A percentile compares a stretch with the other conserved stretches of the same genome.
Evolutionary conservation across 2,329 filamentous ascomycete species (phyloP).

Genomic region (Hymenoscyphus albidus): DNA sequence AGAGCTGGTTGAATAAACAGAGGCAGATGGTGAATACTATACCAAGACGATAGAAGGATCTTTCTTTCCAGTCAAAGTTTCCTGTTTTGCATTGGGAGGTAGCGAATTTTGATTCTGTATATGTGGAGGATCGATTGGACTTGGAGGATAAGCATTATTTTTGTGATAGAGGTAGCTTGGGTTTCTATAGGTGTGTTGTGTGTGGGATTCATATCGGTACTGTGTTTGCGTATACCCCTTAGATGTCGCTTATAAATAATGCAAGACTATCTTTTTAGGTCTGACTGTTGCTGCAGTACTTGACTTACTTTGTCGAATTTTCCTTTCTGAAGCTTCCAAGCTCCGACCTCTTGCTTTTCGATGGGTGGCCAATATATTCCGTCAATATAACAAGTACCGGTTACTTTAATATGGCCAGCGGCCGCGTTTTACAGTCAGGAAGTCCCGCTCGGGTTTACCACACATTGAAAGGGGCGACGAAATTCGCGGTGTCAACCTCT

Average conservation of each 20-base stretch:
- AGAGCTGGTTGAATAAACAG: slow-evolving; percentile 83
- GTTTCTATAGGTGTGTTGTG: slow-evolving; percentile 6
- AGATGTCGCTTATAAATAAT: slow-evolving; percentile 8
- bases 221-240: slow-evolving; percentile 19
- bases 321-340: background rate
- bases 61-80: background rate
- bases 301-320: background rate
- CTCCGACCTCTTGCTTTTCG: too few relatives aligned
- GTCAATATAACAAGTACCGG: too few relatives aligned
- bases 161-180: slow-evolving; percentile 7
- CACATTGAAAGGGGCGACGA: too few relatives aligned
- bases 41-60: slow-evolving; percentile 27
- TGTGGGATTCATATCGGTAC: slow-evolving; percentile 6
- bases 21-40: slow-evolving; percentile 59
- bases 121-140: slow-evolving; percentile 1
- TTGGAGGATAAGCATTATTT: slow-evolving; percentile 4
- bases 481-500: background rate
- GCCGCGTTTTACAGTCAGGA: too few relatives aligned
- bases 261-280: background rate
- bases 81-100: slow-evolving; percentile 12
- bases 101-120: slow-evolving; percentile 3
- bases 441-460: too few relatives aligned
- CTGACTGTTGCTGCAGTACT: background rate
- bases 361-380: too few relatives aligned
- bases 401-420: too few relatives aligned